A percentile compares a stretch with the other conserved stretches of the same genome.
These are phyloP conservation scores for Achaetomiella virescens DNA, from an alignment of 495 filamentous ascomycete species.

Conservation along the genomic window DNA sequence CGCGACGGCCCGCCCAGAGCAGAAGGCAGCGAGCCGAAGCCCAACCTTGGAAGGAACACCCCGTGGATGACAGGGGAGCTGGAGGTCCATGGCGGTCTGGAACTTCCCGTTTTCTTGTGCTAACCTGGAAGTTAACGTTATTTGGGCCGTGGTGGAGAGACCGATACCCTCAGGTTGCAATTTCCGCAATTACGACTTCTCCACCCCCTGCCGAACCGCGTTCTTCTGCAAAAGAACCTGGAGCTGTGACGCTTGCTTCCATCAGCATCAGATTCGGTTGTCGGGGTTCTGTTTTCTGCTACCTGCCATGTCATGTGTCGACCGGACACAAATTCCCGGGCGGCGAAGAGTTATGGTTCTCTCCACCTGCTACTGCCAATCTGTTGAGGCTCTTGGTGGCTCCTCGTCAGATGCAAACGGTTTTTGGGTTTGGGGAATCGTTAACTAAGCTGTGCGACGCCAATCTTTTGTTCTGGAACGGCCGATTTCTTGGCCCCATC, in stretches of 20 bases:
- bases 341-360: neutral
- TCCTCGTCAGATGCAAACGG: neutral
- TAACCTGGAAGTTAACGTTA: no score
- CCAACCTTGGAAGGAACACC: neutral
- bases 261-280: no score
- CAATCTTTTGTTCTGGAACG: conserved; percentile 21
- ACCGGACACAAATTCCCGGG: no score
- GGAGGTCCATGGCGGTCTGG: conserved; percentile 20
- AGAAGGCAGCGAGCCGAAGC: neutral
- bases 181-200: no score
- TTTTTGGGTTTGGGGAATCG: neutral
- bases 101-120: conserved; percentile 8
- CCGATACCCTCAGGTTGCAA: conserved; percentile 5
- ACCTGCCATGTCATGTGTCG: no score
- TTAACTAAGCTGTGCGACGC: neutral
- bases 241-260: neutral
- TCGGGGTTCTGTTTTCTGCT: no score
- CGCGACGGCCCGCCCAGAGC: conserved; percentile 4
- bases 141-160: conserved; percentile 6
- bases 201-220: neutral
- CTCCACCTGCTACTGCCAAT: neutral
- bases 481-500: conserved; percentile 12
- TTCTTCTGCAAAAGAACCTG: neutral
- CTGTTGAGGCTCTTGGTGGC: neutral
- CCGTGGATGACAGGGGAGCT: conserved; percentile 6